Base-by-base conservation (phyloP, 2,329 filamentous ascomycete genomes). In the Trichoderma sp. region DNA sequence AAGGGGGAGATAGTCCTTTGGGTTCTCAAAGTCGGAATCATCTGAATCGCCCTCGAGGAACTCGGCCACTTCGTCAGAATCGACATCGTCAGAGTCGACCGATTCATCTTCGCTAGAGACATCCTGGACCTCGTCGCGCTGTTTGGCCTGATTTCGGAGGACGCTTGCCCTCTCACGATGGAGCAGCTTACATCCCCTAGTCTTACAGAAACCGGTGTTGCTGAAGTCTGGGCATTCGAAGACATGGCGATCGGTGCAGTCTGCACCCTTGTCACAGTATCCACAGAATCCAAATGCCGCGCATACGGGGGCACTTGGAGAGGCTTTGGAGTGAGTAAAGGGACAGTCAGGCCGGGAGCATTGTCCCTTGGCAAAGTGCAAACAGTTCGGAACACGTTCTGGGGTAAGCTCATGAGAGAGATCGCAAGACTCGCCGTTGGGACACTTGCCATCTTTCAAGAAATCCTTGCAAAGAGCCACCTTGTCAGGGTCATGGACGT, bases 191-290 rank as follows among this genome's bases (percentile, higher is more conserved):
- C 95, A 98, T 73, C 90, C 89, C 80, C 90, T 89, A 78, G 87
- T 89, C 78, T 89, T 89, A 87, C 96, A 99, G 71, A 85, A 84
- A 75, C 95, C 95, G 70, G 88, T 93, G 81, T 97, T 97, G 86
- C 93, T 92, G 83, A 96, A 97, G 79, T 97, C 92, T 71, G 96
- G 95, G 80, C 96, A 98, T 80, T 98, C 95, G 81, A 91, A 91
- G 69, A 95, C 91, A 82, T 99, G 96, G 70, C 94, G 91, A 72
- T 96, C 89, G 70, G 87, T 81, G 81, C 96, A 98, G 67, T 85
- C 81, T 68, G 86, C 85, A 70, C 95, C 96, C 78, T 91, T 92
- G 71, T 91, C 90, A 83, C 96, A 98, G 80, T 94, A 98, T 65
- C 96, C 95, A 76, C 94, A 87, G 66, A 89, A 88, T 32, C 92